These are phyloP conservation scores for Beauveria scarabaeidicola DNA, from an alignment of 2,329 filamentous ascomycete species.

Conservation along the genomic window DNA sequence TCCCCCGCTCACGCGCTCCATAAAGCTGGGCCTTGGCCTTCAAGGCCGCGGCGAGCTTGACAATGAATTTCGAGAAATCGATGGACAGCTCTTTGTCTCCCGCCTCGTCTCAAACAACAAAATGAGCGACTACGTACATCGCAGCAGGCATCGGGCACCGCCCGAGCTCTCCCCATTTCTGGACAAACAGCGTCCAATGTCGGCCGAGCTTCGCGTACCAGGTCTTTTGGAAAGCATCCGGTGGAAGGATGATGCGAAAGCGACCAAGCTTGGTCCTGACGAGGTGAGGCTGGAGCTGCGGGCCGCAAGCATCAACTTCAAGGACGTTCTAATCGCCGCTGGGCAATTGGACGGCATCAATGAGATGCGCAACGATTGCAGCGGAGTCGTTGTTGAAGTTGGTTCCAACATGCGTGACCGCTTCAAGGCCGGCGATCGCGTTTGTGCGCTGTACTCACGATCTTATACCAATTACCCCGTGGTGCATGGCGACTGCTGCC, in stretches of 20 bases:
- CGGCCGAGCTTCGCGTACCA: slow-evolving; percentile 13
- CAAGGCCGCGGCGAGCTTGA: slow-evolving; percentile 7
- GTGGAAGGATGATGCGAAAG: slow-evolving; percentile 14
- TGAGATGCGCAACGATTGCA: slow-evolving; percentile 24
- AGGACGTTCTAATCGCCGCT: slow-evolving; percentile 27
- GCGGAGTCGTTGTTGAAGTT: slow-evolving; percentile 24
- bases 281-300: slow-evolving; percentile 13
- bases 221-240: slow-evolving; percentile 15
- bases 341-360: slow-evolving; percentile 23
- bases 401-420: slow-evolving; percentile 18
- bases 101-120: slow-evolving; percentile 7
- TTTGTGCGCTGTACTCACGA: slow-evolving; percentile 12
- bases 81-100: slow-evolving; percentile 15
- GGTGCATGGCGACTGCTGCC: slow-evolving; percentile 12
- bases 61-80: slow-evolving; percentile 13
- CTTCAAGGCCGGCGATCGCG: slow-evolving; percentile 21
- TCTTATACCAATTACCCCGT: slow-evolving; percentile 14
- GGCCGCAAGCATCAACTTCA: slow-evolving; percentile 25
- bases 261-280: slow-evolving; percentile 12
- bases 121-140: slow-evolving; percentile 8
- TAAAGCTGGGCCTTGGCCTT: slow-evolving; percentile 8
- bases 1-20: slow-evolving; percentile 3
- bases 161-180: slow-evolving; percentile 7
- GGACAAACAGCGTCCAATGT: slow-evolving; percentile 1
- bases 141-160: slow-evolving; percentile 5